Base-by-base conservation (phyloP, 2,329 filamentous ascomycete genomes). In the Plectosphaerella sp. region DNA sequence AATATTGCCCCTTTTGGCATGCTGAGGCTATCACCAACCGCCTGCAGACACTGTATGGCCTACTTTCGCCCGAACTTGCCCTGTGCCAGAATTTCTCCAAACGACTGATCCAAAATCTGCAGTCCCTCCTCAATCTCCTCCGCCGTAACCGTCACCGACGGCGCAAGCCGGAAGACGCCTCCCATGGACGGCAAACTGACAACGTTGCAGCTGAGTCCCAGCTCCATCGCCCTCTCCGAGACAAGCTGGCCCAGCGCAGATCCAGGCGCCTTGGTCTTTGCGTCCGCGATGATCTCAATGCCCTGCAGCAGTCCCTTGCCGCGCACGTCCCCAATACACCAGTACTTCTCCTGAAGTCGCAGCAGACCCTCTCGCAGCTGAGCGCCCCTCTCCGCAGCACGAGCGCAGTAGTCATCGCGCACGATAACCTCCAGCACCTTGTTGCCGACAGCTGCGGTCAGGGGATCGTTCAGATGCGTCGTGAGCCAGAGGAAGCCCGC, bases 351-450 rank as follows among this genome's bases (percentile, higher is more conserved):
- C 55, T 79, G 71, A 1, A 82, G 65, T 42, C 57, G 61, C 5
- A 69, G 57, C 1, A 81, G 64, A 0, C 75, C 76, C 0, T 62
- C 60, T 22, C 71, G 71, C 1, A 82, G 63, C 43, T 73, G 67
- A 9, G 62, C 56, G 2, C 78, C 77, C 6, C 72, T 67, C 43
- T 68, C 62, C 1, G 63, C 58, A 1, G 77, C 74, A 2, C 66
- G 64, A 16, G 68, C 60, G 42, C 71, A 71, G 3, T 80, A 62
- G 15, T 69, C 62, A 55, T 82, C 78, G 4, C 77, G 66, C 35
- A 72, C 66, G 4, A 81, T 75, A 16, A 82, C 76, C 56, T 81
- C 77, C 2, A 82, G 69, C 8, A 80, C 78, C 58, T 80, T 81
- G 50, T 75, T 68, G 0, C 78, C 78, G 3, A 82, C 77, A 0